These are phyloP conservation scores for Skeletonema tropicum DNA, from an alignment of 108 stramenopile species.

Conservation along the genomic window DNA sequence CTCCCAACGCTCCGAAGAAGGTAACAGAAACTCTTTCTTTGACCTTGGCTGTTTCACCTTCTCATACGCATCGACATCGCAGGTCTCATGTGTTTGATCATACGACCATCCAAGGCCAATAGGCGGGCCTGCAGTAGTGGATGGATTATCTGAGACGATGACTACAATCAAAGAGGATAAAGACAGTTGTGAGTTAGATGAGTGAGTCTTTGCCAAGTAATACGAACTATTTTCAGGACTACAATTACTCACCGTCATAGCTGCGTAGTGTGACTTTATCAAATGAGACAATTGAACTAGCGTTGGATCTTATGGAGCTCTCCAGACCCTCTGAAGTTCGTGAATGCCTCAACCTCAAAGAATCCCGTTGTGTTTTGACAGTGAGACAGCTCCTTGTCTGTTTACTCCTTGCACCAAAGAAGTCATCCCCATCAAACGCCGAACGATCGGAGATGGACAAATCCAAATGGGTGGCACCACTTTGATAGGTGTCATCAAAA, in stretches of 20 bases:
- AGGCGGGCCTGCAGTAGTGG: neutral
- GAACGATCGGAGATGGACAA: neutral
- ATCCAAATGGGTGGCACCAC: neutral
- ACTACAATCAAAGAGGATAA: neutral
- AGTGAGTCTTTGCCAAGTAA: neutral
- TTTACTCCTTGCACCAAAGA: neutral
- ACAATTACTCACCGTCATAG: neutral
- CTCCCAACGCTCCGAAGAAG: neutral
- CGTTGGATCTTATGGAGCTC: neutral
- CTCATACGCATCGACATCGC: neutral
- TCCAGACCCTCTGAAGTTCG: neutral
- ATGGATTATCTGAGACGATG: neutral
- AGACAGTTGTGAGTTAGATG: neutral
- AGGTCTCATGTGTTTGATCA: neutral
- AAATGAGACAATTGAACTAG: neutral
- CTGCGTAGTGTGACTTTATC: neutral
- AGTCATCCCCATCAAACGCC: neutral
- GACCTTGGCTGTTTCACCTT: neutral
- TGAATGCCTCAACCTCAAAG: neutral
- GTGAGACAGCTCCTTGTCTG: neutral
- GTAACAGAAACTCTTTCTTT: neutral
- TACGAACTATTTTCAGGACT: neutral
- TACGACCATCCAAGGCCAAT: neutral
- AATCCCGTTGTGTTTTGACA: neutral
- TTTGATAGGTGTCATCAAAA: neutral